Evolutionary conservation across 2,329 filamentous ascomycete species (phyloP).

Genomic region (Leptodontidium sp.): DNA sequence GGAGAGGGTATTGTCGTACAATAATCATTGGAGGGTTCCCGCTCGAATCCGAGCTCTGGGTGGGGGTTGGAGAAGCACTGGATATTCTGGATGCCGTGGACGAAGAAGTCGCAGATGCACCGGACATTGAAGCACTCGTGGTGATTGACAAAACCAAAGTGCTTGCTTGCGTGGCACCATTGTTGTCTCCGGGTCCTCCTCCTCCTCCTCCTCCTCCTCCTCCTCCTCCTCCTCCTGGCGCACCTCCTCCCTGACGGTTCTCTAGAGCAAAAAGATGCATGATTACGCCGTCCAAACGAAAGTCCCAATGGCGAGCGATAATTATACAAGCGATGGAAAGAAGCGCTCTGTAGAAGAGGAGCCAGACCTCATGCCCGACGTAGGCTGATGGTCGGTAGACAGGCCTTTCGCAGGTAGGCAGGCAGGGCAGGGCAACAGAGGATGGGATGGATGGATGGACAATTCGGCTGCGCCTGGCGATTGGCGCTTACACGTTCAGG

Average conservation of each 20-base stretch:
- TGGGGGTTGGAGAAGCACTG: conserved; percentile 19
- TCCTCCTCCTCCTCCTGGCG: background rate
- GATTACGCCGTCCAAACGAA: background rate
- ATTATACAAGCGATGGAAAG: conserved; percentile 16
- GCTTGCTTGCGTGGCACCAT: background rate
- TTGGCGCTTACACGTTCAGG: conserved; percentile 8
- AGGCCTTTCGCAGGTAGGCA: background rate
- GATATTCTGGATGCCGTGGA: conserved; percentile 14
- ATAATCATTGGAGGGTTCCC: conserved; percentile 15
- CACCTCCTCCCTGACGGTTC: background rate
- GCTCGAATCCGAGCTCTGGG: background rate
- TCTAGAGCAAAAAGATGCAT: conserved; percentile 15
- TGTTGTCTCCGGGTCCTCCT: background rate
- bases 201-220: background rate
- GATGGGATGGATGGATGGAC: background rate
- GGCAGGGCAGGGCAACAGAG: conserved; percentile 2
- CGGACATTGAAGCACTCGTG: background rate
- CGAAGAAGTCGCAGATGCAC: conserved; percentile 9
- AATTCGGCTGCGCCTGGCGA: conserved; percentile 11
- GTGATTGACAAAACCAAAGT: background rate
- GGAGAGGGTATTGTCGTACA: conserved; percentile 18
- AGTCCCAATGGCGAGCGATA: conserved; percentile 1
- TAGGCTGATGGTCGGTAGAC: background rate
- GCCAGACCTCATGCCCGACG: conserved; percentile 9
- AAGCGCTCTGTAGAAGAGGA: background rate